A percentile compares a stretch with the other conserved stretches of the same genome.
Evolutionary conservation across 768 basidiomycete genomes (phyloP).

Genomic region (Russula lepida): DNA sequence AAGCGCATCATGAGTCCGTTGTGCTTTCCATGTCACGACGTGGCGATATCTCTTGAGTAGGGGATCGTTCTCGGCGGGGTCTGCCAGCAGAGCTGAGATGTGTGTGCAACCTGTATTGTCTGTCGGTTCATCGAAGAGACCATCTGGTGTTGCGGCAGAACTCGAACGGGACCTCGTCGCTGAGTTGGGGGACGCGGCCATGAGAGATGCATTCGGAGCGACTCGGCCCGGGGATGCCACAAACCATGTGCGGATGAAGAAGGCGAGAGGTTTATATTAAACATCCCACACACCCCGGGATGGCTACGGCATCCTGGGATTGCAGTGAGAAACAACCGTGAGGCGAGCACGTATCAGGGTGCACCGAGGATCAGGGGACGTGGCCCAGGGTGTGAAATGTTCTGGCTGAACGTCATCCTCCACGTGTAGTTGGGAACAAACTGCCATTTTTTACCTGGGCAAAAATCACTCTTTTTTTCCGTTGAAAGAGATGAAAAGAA

Average conservation of each 20-base stretch:
- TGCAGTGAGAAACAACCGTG: neutral
- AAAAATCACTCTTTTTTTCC: neutral
- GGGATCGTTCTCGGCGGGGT: slow-evolving; percentile 24
- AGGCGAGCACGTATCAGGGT: neutral
- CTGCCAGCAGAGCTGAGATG: slow-evolving; percentile 32
- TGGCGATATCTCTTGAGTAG: slow-evolving; percentile 45
- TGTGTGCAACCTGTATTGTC: slow-evolving; percentile 32
- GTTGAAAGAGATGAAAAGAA: neutral
- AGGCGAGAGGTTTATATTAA: slow-evolving; percentile 13
- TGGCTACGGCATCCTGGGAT: neutral
- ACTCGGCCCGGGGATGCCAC: slow-evolving; percentile 2
- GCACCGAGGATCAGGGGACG: slow-evolving; percentile 3
- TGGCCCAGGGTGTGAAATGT: neutral
- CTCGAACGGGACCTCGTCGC: slow-evolving; percentile 9
- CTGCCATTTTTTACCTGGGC: neutral
- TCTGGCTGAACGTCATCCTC: neutral
- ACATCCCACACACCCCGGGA: neutral
- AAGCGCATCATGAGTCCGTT: slow-evolving; percentile 37
- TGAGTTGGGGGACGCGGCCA: slow-evolving; percentile 14
- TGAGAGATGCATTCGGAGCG: neutral
- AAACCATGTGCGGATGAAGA: slow-evolving; percentile 1
- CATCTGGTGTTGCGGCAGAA: slow-evolving; percentile 10
- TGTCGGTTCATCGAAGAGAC: slow-evolving; percentile 3
- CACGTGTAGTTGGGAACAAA: slow-evolving; percentile 3
- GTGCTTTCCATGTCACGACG: slow-evolving; percentile 48